Evolutionary conservation across 257 asterid species (phyloP), one percentile per base, ranked within the genome.

Genomic region (Mitragyna speciosa): DNA sequence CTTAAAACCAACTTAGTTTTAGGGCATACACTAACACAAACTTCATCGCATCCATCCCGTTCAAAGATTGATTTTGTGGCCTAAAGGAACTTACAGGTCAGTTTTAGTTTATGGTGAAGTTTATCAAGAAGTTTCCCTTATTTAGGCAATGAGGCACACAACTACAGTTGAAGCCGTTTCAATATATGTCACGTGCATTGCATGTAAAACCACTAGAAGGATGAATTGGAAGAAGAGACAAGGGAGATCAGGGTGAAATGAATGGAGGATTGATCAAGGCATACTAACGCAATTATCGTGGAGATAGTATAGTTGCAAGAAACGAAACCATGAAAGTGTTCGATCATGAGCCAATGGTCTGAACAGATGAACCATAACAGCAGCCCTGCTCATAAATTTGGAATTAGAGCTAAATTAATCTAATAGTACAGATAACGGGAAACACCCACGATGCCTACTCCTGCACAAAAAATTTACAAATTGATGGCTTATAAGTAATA

Each of bases 201-300:
- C 94, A 91, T 10, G 81, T 83, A 85, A 80, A 91, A 76, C 88
- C 88, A 7, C 77, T 49, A 73, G 80, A 84, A 58, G 84, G 39
- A 80, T 87, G 91, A 26, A 72, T 43, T 17, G 82, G 77, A 77
- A 72, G 73, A 77, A 91, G 96, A 36, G 70, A 1, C 2, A 90
- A 28, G 2, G 89, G 86, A 83, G 96, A 22, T 65, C 43, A 11
- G 88, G 77, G 84, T 91, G 96, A 68, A 89, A 87, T 31, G 39
- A 83, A 84, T 90, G 96, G 64, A 84, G 87, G 56, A 87, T 31
- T 36, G 84, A 85, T 33, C 90, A 90, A n/a, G 93, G 91, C 12
- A 85, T 86, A 36, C 89, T 89, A 74, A 88, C 66, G 82, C 93
- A 88, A 31, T 85, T 39, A 47, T 81, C 82, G 72, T 89, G 96